Evolutionary conservation across 345 rosid species (phyloP).

Genomic region (Corchorus olitorius): DNA sequence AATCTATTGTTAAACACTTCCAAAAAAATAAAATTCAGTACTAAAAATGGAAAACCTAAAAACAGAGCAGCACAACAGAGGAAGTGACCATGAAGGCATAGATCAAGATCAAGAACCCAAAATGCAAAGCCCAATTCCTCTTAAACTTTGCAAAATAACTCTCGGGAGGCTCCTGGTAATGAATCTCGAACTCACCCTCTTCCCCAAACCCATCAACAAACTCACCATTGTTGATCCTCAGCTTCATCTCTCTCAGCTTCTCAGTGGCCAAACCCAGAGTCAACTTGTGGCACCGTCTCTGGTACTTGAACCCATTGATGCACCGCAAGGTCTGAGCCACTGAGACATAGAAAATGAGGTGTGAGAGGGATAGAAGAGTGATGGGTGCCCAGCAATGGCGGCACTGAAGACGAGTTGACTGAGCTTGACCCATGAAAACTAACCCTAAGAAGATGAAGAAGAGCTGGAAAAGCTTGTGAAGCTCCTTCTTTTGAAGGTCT

Average conservation of each 20-base stretch:
- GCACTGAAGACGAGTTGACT: constrained; percentile 71
- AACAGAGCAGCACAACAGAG: constrained; percentile 84
- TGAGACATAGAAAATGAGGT: constrained; percentile 87
- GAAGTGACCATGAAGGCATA: constrained; percentile 80
- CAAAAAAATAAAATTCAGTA: too few species aligned
- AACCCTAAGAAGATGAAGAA: constrained; percentile 86
- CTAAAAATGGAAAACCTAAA: constrained; percentile 28
- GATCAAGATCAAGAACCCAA: constrained; percentile 84
- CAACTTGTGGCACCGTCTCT: constrained; percentile 96
- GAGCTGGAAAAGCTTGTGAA: constrained; percentile 83
- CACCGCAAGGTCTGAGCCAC: constrained; percentile 91
- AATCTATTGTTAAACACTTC: not conserved
- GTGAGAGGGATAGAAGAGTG: constrained; percentile 73
- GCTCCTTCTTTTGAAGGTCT: constrained; percentile 95
- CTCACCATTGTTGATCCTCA: constrained; percentile 49
- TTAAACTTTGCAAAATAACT: constrained; percentile 90
- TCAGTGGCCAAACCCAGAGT: constrained; percentile 91
- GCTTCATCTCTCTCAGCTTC: constrained; percentile 79
- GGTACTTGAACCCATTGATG: constrained; percentile 97
- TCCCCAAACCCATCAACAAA: constrained; percentile 41
- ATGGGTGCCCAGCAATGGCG: constrained; percentile 94
- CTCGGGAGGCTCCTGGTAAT: constrained; percentile 95
- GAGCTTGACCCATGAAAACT: constrained; percentile 59
- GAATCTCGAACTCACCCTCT: constrained; percentile 82
- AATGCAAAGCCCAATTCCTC: constrained; percentile 96